Base-by-base conservation (phyloP, 768 basidiomycete genomes). In the Clavaria fumosa region DNA sequence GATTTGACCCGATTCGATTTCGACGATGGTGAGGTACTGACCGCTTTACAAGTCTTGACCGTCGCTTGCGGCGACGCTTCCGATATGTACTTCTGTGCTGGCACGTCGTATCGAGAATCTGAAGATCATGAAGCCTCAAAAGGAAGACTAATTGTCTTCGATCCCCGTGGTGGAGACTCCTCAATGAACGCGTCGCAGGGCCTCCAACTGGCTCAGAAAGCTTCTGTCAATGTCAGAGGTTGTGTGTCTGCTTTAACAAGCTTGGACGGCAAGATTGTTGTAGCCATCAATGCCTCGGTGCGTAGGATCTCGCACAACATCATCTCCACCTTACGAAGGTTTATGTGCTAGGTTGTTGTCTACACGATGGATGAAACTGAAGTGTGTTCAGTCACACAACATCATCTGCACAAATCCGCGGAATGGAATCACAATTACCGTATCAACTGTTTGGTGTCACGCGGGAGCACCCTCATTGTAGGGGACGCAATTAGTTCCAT, bases 341-440 rank as follows among this genome's bases (percentile, higher is more conserved):
- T n/a, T n/a, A n/a, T n/a, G n/a, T n/a, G 7, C 30, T 42, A 72
- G 69, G 60, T 80, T n/a, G 46, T 66, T 33, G 51, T 70, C 21
- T 71, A 58, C n/a, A n/a, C n/a, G n/a, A n/a, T n/a, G n/a, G n/a
- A n/a, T n/a, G n/a, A n/a, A n/a, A n/a, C n/a, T n/a, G n/a, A n/a
- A n/a, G n/a, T n/a, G n/a, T n/a, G n/a, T n/a, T n/a, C n/a, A n/a
- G n/a, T n/a, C n/a, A n/a, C n/a, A n/a, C n/a, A n/a, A n/a, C n/a
- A n/a, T n/a, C n/a, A n/a, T 4, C 52, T 82, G 10, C 48, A 61
- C 26, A 59, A 61, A 21, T 46, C 72, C 5, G 53, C 69, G 0
- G 61, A 69, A 26, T 90, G 85, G 78, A 75, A 80, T 45, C 82
- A 86, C 51, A 88, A 83, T 39, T 89, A 90, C 56, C 43, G 82